A percentile compares a stretch with the other conserved stretches of the same genome.
Conservation (phyloP, 2,329 filamentous ascomycete species). For the Fusarium sp. region DNA sequence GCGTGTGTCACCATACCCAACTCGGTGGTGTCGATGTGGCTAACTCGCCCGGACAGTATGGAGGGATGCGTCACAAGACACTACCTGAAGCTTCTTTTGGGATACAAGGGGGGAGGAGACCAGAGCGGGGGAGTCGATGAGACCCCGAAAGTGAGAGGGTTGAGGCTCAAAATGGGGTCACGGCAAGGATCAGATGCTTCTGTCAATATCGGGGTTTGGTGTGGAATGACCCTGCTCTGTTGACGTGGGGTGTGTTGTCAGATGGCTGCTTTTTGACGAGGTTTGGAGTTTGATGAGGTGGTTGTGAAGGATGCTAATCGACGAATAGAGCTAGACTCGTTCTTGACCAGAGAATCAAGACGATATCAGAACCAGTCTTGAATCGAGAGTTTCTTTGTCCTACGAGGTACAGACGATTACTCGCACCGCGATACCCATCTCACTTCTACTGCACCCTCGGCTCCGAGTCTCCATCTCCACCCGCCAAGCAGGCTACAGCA, state of each 20-base stretch:
- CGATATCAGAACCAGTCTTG: not conserved
- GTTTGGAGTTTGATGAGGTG: not conserved
- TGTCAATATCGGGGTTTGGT: not conserved
- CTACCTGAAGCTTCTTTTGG: not conserved
- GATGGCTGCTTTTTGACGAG: not conserved
- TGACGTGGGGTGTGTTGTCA: not conserved
- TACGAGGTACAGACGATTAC: not conserved
- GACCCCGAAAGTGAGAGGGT: constrained; percentile 18
- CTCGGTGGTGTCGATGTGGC: not conserved
- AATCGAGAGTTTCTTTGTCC: not conserved
- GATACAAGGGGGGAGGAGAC: not conserved
- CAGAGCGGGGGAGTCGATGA: constrained; percentile 16
- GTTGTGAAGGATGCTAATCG: not conserved
- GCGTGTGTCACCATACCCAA: not conserved
- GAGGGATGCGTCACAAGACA: constrained; percentile 6
- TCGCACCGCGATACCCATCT: not conserved
- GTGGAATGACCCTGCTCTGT: not conserved
- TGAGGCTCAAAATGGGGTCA: constrained; percentile 28
- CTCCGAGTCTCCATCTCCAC: not conserved
- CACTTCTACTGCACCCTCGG: not conserved
- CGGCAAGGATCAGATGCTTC: not conserved
- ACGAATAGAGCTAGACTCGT: not conserved
- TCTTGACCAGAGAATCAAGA: not conserved
- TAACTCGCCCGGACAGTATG: not conserved
- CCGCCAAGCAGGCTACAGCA: constrained; percentile 7